Percentiles rank a stretch among this genome's conserved stretches.
Conservation (phyloP, 805 yeast species). For the Starmerella bacillaris region DNA sequence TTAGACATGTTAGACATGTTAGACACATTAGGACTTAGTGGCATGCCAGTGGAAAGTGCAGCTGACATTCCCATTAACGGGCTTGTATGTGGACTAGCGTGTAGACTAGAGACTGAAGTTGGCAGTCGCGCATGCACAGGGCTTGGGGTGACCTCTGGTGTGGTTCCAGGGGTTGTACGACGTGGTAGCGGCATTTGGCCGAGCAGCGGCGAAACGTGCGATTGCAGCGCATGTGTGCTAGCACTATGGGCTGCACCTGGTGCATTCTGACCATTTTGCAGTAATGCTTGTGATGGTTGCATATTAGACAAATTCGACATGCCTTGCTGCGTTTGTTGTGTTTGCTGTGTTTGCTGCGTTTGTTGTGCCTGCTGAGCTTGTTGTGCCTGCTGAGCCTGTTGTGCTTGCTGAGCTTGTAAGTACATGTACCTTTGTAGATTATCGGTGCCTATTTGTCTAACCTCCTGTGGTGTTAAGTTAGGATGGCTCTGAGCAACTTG, state of each 20-base stretch:
- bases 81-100: no score
- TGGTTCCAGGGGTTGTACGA: not conserved
- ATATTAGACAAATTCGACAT: conserved; percentile 4
- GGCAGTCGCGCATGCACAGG: no score
- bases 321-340: conserved; percentile 1
- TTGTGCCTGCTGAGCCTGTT: conserved; percentile 2
- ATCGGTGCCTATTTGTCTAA: conserved; percentile 15
- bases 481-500: conserved; percentile 16
- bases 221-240: no score
- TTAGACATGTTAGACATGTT: no score
- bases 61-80: no score
- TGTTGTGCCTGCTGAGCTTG: conserved; percentile 4
- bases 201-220: conserved; percentile 1
- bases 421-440: conserved; percentile 16
- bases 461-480: conserved; percentile 14
- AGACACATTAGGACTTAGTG: no score
- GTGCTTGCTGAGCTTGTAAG: conserved; percentile 4
- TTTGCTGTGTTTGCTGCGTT: conserved; percentile 1
- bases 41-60: no score
- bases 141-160: not conserved
- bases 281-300: no score
- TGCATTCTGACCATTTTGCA: no score
- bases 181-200: not conserved
- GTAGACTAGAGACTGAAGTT: no score
- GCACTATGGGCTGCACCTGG: no score